Conservation (phyloP, 2,329 filamentous ascomycete species). For the Diaporthe sp. region DNA sequence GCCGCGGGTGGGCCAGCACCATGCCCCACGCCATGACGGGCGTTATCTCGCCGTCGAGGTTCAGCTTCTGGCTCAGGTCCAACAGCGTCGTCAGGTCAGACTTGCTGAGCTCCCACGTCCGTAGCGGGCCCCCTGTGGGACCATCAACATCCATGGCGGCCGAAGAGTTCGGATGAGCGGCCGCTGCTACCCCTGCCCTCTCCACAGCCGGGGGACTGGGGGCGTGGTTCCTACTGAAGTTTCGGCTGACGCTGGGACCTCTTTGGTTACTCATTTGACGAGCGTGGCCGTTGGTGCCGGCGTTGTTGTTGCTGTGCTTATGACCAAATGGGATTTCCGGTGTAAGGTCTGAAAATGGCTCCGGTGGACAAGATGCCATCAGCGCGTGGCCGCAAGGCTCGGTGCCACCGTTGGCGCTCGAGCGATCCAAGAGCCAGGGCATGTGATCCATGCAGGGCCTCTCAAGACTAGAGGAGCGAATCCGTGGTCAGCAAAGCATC, state of each 20-base stretch:
- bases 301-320: slow-evolving; percentile 54
- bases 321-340: slow-evolving; percentile 67
- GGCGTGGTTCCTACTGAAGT: slow-evolving; percentile 28
- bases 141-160: slow-evolving; percentile 22
- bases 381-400: slow-evolving; percentile 89
- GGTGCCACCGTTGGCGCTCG: slow-evolving; percentile 66
- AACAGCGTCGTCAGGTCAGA: slow-evolving; percentile 84
- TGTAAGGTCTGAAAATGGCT: slow-evolving; percentile 64
- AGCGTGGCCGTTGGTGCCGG: slow-evolving; percentile 40
- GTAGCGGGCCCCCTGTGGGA: slow-evolving; percentile 54
- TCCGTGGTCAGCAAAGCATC: slow-evolving; percentile 32
- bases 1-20: slow-evolving; percentile 78
- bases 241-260: slow-evolving; percentile 38
- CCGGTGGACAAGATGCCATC: slow-evolving; percentile 91
- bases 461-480: slow-evolving; percentile 77
- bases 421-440: slow-evolving; percentile 78
- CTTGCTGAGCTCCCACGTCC: slow-evolving; percentile 84
- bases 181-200: neutral
- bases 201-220: neutral
- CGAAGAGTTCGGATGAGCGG: neutral
- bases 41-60: slow-evolving; percentile 91
- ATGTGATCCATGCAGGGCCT: slow-evolving; percentile 94
- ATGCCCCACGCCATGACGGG: slow-evolving; percentile 96
- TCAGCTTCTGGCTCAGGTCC: slow-evolving; percentile 84
- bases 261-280: slow-evolving; percentile 51